Base-by-base conservation (phyloP, 2,329 filamentous ascomycete species). In the Pseudonectria buxi region DNA sequence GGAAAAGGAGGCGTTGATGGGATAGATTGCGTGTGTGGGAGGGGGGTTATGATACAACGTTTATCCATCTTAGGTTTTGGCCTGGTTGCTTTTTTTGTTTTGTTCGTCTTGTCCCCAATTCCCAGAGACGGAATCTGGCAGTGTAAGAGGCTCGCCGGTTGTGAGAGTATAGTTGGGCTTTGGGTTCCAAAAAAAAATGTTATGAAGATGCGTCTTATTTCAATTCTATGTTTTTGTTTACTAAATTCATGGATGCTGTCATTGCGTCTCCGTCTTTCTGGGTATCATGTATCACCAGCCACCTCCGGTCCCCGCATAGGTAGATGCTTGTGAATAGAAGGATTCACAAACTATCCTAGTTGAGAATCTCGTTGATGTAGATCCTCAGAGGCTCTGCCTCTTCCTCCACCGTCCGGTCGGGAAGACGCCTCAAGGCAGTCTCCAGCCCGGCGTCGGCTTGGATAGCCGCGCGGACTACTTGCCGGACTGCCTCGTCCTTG, bases 381-480 rank as follows among this genome's bases (percentile, higher is more conserved):
- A 37, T 50, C 24, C 62, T 59, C 44, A 76, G 44, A 2, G 57
- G 59, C 25, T 70, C 70, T 1, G 67, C 64, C 47, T 76, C 72
- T 33, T 73, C 71, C 13, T 70, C 65, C 0, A 72, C 57, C 3
- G 67, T 73, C 32, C 69, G 56, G 16, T 74, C 62, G 0, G 69
- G 71, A 40, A 77, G 42, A 9, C 38, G 59, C 33, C 49, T 44
- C 14, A 77, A 51, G 4, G 64, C 61, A 2, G 45, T 46, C 26
- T 51, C 55, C 15, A 76, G 45, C 26, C 53, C 44, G 5, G 48
- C 43, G 33, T 76, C 71, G 2, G 56, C 44, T 3, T 45, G 49
- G 2, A 56, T 54, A 18, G 70, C 72, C 12, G 62, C 56, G 24
- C 48, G 50, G n/a, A 75, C 51, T 4, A 76, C 40, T 7, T 51